These are phyloP conservation scores for Pythium dissimile DNA, from an alignment of 352 stramenopile species.

Conservation along the genomic window DNA sequence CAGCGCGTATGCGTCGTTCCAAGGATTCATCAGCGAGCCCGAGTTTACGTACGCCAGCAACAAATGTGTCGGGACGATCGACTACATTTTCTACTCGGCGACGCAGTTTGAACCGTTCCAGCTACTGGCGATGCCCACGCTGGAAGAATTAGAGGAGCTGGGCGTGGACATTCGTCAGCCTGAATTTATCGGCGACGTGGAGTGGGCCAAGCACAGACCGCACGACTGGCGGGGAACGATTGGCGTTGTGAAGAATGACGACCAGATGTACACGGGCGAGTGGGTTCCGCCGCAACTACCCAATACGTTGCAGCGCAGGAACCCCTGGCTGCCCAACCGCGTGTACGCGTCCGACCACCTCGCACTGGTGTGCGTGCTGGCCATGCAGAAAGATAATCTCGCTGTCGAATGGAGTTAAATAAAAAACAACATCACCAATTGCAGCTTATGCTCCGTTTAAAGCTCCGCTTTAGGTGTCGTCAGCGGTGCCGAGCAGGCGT, in stretches of 20 bases:
- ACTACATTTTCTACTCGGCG: conserved; percentile 85
- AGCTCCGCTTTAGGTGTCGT: not conserved
- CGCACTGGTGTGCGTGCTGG: conserved; percentile 64
- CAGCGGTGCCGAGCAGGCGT: conserved; percentile 6
- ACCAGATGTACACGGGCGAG: conserved; percentile 43
- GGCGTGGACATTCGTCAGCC: conserved; percentile 37
- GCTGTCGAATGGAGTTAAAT: conserved; percentile 49
- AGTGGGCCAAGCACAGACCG: conserved; percentile 42
- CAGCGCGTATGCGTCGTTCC: conserved; percentile 66
- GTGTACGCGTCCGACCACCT: conserved; percentile 78
- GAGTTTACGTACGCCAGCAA: conserved; percentile 68
- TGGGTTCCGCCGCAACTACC: conserved; percentile 44
- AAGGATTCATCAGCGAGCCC: conserved; percentile 53
- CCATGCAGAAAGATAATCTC: conserved; percentile 38
- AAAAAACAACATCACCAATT: no score
- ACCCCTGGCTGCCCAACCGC: conserved; percentile 61
- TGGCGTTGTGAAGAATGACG: conserved; percentile 22
- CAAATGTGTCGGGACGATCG: conserved; percentile 54
- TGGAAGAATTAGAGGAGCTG: conserved; percentile 34
- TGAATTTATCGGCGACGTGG: conserved; percentile 20
- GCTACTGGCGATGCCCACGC: conserved; percentile 48
- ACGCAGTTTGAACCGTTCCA: conserved; percentile 49
- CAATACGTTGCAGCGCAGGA: conserved; percentile 28
- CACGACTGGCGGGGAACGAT: conserved; percentile 26
- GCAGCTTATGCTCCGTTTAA: no score